A percentile compares a stretch with the other conserved stretches of the same genome.
Evolutionary conservation across 164 flowering plant genomes (phyloP).

Genomic region (Magnolia sinica): DNA sequence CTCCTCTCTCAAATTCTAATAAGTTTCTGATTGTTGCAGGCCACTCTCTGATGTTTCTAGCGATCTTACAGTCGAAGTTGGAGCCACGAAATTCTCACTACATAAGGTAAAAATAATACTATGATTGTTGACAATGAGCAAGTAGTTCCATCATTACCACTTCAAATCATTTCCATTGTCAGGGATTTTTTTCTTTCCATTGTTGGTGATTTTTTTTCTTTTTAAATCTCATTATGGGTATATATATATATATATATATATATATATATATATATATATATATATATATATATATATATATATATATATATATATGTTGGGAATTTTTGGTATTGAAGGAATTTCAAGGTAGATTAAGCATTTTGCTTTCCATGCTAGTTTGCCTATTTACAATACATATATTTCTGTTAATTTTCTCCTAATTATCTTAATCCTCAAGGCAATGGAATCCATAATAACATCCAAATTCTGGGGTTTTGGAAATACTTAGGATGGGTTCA

Average conservation of each 20-base stretch:
- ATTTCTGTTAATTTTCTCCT: not conserved
- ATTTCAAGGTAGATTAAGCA: not conserved
- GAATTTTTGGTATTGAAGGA: not conserved
- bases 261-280: too few relatives aligned
- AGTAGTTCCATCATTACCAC: not conserved
- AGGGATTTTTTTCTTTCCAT: not conserved
- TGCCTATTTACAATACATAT: not conserved
- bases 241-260: too few relatives aligned
- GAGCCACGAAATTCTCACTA: slow-evolving; percentile 67
- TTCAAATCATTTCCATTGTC: not conserved
- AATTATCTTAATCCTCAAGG: not conserved
- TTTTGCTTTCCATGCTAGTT: not conserved
- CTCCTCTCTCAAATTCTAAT: not conserved
- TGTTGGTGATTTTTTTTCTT: not conserved
- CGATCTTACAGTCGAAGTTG: slow-evolving; percentile 85
- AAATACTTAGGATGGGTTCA: not conserved
- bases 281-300: too few relatives aligned
- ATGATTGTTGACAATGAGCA: not conserved
- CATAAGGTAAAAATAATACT: slow-evolving; percentile 62
- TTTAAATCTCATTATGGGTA: too few relatives aligned
- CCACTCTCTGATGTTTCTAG: slow-evolving; percentile 96
- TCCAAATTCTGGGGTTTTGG: not conserved
- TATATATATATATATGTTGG: too few relatives aligned
- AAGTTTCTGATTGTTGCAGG: slow-evolving; percentile 53
- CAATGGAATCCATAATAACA: not conserved